These are phyloP conservation scores for Cercospora sp. DNA, from an alignment of 2,329 filamentous ascomycete genomes.

Conservation along the genomic window DNA sequence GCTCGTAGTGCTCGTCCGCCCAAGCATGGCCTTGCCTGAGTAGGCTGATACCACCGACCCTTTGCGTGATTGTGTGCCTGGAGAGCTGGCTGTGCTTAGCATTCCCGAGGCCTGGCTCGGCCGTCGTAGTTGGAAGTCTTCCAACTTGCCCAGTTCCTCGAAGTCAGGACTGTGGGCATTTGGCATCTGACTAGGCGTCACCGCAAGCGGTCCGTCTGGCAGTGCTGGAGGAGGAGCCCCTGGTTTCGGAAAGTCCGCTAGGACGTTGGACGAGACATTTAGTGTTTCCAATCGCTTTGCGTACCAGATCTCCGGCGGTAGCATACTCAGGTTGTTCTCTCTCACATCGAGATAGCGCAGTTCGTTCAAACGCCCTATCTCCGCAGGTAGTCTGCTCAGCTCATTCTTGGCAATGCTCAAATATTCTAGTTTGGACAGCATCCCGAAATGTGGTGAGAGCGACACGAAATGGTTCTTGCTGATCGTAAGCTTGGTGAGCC, in stretches of 20 bases:
- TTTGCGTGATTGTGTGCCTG: conserved; percentile 58
- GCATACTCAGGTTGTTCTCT: conserved; percentile 85
- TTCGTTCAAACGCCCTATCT: conserved; percentile 84
- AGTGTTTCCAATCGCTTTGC: conserved; percentile 85
- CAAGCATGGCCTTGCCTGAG: conserved; percentile 57
- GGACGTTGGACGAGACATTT: conserved; percentile 92
- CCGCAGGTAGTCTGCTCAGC: conserved; percentile 76
- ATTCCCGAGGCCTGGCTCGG: conserved; percentile 80
- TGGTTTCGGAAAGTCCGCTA: conserved; percentile 87
- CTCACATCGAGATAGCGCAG: conserved; percentile 83
- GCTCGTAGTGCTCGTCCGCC: conserved; percentile 78
- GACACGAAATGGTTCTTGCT: conserved; percentile 97
- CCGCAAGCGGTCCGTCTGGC: conserved; percentile 42
- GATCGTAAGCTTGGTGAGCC: conserved; percentile 81
- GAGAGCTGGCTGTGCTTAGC: conserved; percentile 59
- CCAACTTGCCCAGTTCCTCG: conserved; percentile 71
- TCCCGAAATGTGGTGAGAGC: conserved; percentile 80
- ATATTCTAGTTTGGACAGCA: conserved; percentile 78
- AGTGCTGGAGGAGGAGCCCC: conserved; percentile 58
- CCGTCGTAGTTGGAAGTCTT: conserved; percentile 65
- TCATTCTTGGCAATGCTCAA: conserved; percentile 94
- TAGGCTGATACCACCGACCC: conserved; percentile 80
- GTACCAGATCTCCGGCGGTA: conserved; percentile 96
- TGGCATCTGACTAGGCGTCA: conserved; percentile 42
- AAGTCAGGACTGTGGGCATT: conserved; percentile 64